Evolutionary conservation across 1,139 yeast genomes (phyloP).

Genomic region (Citeromyces hawaiiensis): DNA sequence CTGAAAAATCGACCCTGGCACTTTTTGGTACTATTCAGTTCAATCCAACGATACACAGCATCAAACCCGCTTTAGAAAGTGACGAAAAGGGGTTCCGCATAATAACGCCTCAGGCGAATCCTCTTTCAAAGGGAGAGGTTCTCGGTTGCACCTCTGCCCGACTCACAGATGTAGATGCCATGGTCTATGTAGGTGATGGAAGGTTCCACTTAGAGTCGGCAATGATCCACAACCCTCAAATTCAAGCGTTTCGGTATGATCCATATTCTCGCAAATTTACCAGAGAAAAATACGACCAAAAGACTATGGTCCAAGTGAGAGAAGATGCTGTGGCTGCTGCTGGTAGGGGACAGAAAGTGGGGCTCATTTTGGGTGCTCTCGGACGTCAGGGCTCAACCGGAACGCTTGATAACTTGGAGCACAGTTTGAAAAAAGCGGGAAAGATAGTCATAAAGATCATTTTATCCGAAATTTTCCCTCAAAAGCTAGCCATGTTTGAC

Average conservation of each 20-base stretch:
- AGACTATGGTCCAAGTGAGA: slow-evolving; percentile 65
- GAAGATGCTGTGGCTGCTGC: slow-evolving; percentile 61
- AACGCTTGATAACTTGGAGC: slow-evolving; percentile 57
- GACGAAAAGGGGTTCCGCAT: slow-evolving; percentile 39
- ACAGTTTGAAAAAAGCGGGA: slow-evolving; percentile 35
- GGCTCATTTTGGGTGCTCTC: slow-evolving; percentile 83
- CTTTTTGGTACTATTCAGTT: slow-evolving; percentile 94
- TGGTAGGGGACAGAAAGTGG: slow-evolving; percentile 49
- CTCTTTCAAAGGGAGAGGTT: slow-evolving; percentile 91
- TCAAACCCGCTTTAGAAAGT: slow-evolving; percentile 44
- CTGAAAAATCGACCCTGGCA: slow-evolving; percentile 49
- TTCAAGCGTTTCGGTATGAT: slow-evolving; percentile 88
- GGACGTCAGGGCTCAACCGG: slow-evolving; percentile 91
- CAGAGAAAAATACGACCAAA: slow-evolving; percentile 75
- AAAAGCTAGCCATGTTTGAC: slow-evolving; percentile 84
- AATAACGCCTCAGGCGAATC: slow-evolving; percentile 83
- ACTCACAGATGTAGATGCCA: slow-evolving; percentile 54
- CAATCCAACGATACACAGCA: slow-evolving; percentile 83
- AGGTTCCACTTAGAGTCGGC: slow-evolving; percentile 91
- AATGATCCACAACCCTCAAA: slow-evolving; percentile 91
- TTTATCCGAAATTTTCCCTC: slow-evolving; percentile 87
- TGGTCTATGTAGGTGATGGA: slow-evolving; percentile 93
- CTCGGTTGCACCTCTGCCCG: slow-evolving; percentile 92
- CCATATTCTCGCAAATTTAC: slow-evolving; percentile 92
- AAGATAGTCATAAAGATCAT: slow-evolving; percentile 69